Evolutionary conservation across 2,329 filamentous ascomycete species (phyloP).

Genomic region (Aspergillus japonicus): DNA sequence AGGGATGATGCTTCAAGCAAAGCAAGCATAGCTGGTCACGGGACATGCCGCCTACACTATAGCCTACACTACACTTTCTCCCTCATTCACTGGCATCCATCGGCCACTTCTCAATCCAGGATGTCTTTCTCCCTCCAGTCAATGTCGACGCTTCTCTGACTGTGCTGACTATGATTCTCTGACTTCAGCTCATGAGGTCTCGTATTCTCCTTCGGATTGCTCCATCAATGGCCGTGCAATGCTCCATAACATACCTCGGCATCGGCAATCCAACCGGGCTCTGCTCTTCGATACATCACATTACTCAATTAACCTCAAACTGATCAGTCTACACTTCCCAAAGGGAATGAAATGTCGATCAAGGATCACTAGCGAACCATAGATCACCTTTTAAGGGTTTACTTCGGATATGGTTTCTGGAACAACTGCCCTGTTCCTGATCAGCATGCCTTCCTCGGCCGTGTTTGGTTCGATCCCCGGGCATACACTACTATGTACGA

Average conservation of each 20-base stretch:
- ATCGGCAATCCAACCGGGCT: neutral
- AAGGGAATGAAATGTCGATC: neutral
- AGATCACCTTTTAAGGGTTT: neutral
- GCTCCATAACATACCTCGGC: neutral
- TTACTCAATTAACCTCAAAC: neutral
- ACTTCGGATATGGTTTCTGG: neutral
- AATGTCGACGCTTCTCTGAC: no score
- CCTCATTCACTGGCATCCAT: no score
- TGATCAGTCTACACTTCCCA: neutral
- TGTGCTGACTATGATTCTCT: neutral
- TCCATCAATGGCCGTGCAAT: no score
- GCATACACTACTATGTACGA: neutral
- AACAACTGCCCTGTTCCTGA: neutral
- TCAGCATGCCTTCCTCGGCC: neutral
- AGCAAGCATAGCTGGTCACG: neutral
- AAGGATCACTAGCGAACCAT: neutral
- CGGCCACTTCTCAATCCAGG: neutral
- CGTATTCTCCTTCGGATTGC: neutral
- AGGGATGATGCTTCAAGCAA: neutral
- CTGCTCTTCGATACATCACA: neutral
- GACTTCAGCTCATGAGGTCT: neutral
- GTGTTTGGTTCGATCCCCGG: neutral
- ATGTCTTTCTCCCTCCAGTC: no score
- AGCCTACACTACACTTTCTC: neutral
- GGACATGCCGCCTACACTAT: neutral